phyloP scores from a whole-genome alignment of 257 asterid species.

The Henckelia pumila region DNA sequence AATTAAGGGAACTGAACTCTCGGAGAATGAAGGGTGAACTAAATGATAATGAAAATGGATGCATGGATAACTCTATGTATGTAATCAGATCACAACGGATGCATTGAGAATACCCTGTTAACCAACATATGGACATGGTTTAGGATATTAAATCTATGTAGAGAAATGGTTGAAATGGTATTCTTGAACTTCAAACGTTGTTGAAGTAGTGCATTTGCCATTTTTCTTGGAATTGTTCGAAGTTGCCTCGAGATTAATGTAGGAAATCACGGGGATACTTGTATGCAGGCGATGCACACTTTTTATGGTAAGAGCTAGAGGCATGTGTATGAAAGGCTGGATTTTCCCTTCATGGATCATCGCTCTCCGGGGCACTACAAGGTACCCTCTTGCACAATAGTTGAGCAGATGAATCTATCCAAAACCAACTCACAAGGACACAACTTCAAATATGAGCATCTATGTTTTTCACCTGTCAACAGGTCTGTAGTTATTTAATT shows the following conservation, averaged over 20 bases:
- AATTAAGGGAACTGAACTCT: slow-evolving; percentile 18
- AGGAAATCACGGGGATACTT: too few relatives aligned
- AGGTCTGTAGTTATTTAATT: neutral
- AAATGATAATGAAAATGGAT: neutral
- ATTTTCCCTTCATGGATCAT: neutral
- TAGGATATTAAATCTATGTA: neutral
- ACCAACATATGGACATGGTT: neutral
- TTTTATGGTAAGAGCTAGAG: neutral
- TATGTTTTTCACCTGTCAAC: neutral
- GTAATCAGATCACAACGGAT: neutral
- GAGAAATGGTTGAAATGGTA: neutral
- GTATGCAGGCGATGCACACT: neutral
- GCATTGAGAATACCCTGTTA: neutral
- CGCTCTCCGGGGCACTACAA: neutral
- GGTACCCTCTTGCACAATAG: neutral
- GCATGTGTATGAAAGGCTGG: neutral
- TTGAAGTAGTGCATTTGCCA: neutral
- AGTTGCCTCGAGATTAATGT: neutral
- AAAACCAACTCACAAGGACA: neutral
- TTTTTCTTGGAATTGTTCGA: neutral
- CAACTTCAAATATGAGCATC: neutral
- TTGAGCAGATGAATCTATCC: neutral
- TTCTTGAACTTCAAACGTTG: neutral
- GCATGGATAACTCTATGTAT: neutral
- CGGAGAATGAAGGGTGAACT: neutral